phyloP scores from a whole-genome alignment of 257 asterid genomes.

The Solanum arcanum region DNA sequence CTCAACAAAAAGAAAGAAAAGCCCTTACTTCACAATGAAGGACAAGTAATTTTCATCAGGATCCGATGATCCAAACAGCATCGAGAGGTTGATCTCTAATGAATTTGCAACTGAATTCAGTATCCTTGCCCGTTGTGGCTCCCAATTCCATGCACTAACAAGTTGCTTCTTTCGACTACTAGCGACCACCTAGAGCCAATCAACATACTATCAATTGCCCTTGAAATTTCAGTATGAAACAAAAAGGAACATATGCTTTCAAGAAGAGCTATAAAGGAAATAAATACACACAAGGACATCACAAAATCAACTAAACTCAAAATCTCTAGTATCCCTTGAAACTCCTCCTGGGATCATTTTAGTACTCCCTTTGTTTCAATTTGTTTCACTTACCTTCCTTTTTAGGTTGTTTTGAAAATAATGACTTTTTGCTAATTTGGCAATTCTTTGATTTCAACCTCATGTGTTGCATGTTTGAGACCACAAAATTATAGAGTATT shows the following conservation, averaged over 20 bases:
- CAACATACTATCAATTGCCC: neutral
- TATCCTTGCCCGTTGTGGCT: conserved; percentile 64
- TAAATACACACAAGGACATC: neutral
- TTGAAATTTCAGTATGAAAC: neutral
- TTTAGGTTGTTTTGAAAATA: neutral
- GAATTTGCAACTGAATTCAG: conserved; percentile 77
- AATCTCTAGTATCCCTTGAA: neutral
- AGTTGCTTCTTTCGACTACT: conserved; percentile 54
- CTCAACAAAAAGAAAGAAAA: neutral
- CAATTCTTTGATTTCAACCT: neutral
- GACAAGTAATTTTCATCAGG: conserved; percentile 88
- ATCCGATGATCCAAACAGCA: conserved; percentile 83
- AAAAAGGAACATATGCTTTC: neutral
- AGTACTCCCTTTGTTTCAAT: neutral
- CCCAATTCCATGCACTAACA: conserved; percentile 81
- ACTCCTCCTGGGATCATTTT: neutral
- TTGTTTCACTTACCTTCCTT: neutral
- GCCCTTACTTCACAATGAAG: conserved; percentile 69
- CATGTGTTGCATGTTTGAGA: neutral
- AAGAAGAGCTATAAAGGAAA: neutral
- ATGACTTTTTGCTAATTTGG: neutral
- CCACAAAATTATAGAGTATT: neutral
- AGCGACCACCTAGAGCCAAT: conserved; percentile 46
- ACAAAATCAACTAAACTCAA: neutral
- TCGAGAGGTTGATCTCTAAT: conserved; percentile 68